Evolutionary conservation across 257 asterid species (phyloP).

Genomic region (Scutellaria baicalensis): DNA sequence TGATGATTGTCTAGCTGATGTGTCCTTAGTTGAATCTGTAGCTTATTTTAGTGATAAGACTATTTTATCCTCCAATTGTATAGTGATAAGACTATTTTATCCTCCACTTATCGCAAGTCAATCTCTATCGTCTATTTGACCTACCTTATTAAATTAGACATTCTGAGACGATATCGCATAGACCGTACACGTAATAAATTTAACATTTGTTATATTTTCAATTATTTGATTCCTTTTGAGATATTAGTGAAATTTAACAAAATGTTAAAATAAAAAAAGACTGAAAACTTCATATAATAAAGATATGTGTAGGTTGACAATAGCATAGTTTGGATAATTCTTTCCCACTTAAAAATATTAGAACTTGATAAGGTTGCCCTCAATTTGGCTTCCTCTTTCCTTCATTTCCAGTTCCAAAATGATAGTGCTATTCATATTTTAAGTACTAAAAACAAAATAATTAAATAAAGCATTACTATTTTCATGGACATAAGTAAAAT

Average conservation of each 20-base stretch:
- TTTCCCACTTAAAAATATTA: neutral
- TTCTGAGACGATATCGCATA: too few relatives aligned
- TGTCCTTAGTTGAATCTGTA: slow-evolving; percentile 11
- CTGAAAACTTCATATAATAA: neutral
- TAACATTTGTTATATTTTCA: neutral
- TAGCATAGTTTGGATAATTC: slow-evolving; percentile 2
- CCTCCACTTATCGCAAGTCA: neutral
- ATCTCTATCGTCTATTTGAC: too few relatives aligned
- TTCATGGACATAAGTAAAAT: too few relatives aligned
- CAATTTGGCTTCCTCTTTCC: slow-evolving; percentile 1
- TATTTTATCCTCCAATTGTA: neutral
- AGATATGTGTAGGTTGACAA: neutral
- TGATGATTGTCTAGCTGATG: slow-evolving; percentile 15
- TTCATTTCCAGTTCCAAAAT: neutral
- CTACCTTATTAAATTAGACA: too few relatives aligned
- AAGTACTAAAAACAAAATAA: too few relatives aligned
- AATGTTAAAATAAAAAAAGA: neutral
- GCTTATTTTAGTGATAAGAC: slow-evolving; percentile 7
- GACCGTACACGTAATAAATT: too few relatives aligned
- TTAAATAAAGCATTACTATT: neutral
- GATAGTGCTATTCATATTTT: neutral
- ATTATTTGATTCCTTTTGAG: neutral
- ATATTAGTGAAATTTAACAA: neutral
- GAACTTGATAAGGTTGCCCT: neutral
- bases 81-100: neutral